Evolutionary conservation across 805 yeast genomes (phyloP).

Genomic region (Priceomyces castillae): DNA sequence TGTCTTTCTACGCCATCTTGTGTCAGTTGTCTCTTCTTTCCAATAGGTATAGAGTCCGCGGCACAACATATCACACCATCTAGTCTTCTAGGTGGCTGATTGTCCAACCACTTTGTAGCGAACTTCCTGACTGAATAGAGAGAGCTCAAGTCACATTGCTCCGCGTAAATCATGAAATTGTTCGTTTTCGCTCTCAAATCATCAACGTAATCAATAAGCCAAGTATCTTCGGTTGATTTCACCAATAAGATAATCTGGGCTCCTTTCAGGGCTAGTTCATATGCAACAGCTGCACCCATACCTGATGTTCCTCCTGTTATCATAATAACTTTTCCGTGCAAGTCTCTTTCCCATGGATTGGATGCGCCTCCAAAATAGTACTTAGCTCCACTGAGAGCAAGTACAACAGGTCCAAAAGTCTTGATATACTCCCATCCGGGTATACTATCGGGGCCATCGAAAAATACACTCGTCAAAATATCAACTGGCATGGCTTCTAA

Average conservation of each 20-base stretch:
- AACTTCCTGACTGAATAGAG: conserved; percentile 77
- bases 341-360: conserved; percentile 89
- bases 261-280: conserved; percentile 74
- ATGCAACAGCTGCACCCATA: conserved; percentile 72
- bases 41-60: conserved; percentile 73
- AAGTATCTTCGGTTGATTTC: conserved; percentile 57
- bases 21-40: conserved; percentile 60
- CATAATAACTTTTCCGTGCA: conserved; percentile 84
- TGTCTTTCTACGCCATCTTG: conserved; percentile 86
- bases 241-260: conserved; percentile 82
- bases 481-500: conserved; percentile 71
- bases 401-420: conserved; percentile 54
- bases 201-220: conserved; percentile 78
- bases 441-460: conserved; percentile 70
- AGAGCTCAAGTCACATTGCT: conserved; percentile 76
- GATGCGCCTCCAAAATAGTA: conserved; percentile 74
- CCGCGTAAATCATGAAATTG: conserved; percentile 84
- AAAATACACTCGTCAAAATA: conserved; percentile 62
- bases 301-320: conserved; percentile 96
- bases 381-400: conserved; percentile 51
- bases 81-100: conserved; percentile 81
- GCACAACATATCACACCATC: conserved; percentile 92
- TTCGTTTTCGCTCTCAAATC: conserved; percentile 68
- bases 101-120: conserved; percentile 93
- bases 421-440: conserved; percentile 71